These are phyloP conservation scores for Hypoxylon rickii DNA, from an alignment of 495 filamentous ascomycete species.

Conservation along the genomic window DNA sequence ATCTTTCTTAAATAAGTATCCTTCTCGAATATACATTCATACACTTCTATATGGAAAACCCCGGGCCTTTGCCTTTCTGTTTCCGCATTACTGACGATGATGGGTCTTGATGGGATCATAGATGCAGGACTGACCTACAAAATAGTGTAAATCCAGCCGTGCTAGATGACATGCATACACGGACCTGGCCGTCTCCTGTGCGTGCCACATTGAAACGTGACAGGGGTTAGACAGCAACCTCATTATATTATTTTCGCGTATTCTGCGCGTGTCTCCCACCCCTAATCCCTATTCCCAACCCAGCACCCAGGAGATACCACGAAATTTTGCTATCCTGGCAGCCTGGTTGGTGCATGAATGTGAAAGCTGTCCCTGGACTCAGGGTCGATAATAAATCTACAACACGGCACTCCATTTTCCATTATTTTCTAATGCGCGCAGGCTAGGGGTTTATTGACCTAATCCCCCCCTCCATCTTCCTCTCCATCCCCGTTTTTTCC, in stretches of 20 bases:
- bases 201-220: conserved; percentile 24
- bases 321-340: conserved; percentile 26
- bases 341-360: conserved; percentile 26
- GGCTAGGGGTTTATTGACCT: too few species aligned
- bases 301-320: conserved; percentile 8
- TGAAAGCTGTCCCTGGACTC: conserved; percentile 19
- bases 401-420: conserved; percentile 10
- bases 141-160: neutral
- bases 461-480: too few species aligned
- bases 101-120: too few species aligned
- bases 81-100: neutral
- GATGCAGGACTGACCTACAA: too few species aligned
- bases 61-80: neutral
- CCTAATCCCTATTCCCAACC: conserved; percentile 19
- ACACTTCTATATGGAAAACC: neutral
- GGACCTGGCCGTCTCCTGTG: conserved; percentile 4
- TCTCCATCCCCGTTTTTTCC: too few species aligned
- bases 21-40: too few species aligned
- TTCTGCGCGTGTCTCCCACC: conserved; percentile 21
- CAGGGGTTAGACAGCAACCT: conserved; percentile 15
- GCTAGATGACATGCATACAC: conserved; percentile 21
- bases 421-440: too few species aligned
- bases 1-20: neutral
- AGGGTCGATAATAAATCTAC: conserved; percentile 8
- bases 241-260: conserved; percentile 24